Base-by-base conservation (phyloP, 495 filamentous ascomycete species). In the Neurospora sp. region DNA sequence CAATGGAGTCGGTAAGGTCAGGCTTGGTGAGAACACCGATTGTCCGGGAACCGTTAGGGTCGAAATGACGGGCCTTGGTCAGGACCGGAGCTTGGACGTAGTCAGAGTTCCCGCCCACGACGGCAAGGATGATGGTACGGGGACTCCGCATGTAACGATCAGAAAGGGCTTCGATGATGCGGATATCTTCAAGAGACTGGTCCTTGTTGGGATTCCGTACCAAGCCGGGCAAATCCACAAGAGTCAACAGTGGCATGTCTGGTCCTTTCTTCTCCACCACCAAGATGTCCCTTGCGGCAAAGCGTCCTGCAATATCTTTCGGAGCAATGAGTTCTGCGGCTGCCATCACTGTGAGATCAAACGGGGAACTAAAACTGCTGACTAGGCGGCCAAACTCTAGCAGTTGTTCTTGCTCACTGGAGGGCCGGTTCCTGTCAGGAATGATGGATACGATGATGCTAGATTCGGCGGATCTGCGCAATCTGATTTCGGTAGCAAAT, bases 401-500 rank as follows among this genome's bases (percentile, higher is more conserved):
- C 76, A 84, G 81, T 62, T 78, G 73, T 39, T 81, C 77, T 77
- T 83, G 81, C 8, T 83, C 81, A 10, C 74, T 73, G 71, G 79
- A 82, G 20, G 40, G 73, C 10, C 80, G 72, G 69, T 77, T 79
- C 71, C 79, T 82, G 79, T 85, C 83, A 40, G 88, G 86, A 70
- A 86, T 87, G 75, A 86, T 85, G 77, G 85, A 84, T 62, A 85
- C 86, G 35, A 80, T 84, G 46, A 83, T 79, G 72, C 79, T 83
- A 23, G 81, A 78, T 23, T 83, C 75, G 20, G 85, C 81, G 2
- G 85, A 84, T 71, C 87, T 84, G 59, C 86, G 83, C 16, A 81
- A 76, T 46, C 80, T 76, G 71, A 73, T 87, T 75, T 93, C 90
- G 0, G 89, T 92, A 4, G 91, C 88, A 73, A 92, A 92, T 0